These are phyloP conservation scores for Ceratobasidium sp. DNA, from an alignment of 1,284 basidiomycete genomes.

Conservation along the genomic window DNA sequence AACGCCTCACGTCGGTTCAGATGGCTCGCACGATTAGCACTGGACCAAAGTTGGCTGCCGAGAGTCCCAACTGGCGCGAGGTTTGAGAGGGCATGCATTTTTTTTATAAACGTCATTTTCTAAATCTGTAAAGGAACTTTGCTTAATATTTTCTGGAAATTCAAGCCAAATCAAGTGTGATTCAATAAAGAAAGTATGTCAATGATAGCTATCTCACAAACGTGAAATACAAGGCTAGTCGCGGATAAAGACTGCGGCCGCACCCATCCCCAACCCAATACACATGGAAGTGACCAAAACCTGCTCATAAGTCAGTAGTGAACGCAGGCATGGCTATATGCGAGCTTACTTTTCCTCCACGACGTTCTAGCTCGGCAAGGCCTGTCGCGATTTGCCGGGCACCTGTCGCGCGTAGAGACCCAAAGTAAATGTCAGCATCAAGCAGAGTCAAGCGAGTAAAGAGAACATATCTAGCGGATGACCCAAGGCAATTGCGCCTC, in stretches of 20 bases:
- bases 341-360: slow-evolving; percentile 76
- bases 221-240: slow-evolving; percentile 62
- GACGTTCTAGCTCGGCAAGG: slow-evolving; percentile 82
- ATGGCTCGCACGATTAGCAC: slow-evolving; percentile 10
- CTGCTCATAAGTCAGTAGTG: not conserved
- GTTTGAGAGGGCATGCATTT: not conserved
- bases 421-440: slow-evolving; percentile 49
- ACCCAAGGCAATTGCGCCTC: slow-evolving; percentile 72
- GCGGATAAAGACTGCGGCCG: slow-evolving; percentile 85
- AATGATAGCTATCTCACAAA: slow-evolving; percentile 4
- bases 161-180: slow-evolving; percentile 15
- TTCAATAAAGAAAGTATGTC: slow-evolving; percentile 32
- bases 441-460: not conserved
- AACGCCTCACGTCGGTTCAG: not conserved
- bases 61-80: slow-evolving; percentile 6
- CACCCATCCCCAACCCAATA: slow-evolving; percentile 89
- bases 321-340: not conserved
- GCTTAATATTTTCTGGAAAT: not conserved
- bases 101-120: slow-evolving; percentile 15
- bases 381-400: slow-evolving; percentile 90
- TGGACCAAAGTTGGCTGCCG: not conserved
- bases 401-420: slow-evolving; percentile 80
- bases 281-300: slow-evolving; percentile 63
- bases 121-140: not conserved
- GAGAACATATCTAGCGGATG: slow-evolving; percentile 83